A percentile compares a stretch with the other conserved stretches of the same genome.
Evolutionary conservation across 768 basidiomycete genomes (phyloP).

Genomic region (Cubamyces sp.): DNA sequence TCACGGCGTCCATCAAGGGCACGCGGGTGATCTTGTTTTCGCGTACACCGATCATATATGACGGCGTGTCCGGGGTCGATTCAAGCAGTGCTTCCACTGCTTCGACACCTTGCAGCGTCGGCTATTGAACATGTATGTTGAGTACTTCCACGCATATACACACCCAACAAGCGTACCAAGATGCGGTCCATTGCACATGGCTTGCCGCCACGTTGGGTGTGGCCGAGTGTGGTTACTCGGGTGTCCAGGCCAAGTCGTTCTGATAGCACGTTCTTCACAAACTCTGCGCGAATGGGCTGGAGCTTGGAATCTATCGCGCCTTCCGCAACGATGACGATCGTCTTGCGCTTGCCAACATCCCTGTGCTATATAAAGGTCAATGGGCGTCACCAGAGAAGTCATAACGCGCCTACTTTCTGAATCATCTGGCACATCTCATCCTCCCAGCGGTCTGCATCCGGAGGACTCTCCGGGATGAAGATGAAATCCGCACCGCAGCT

Average conservation of each 20-base stretch:
- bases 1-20: slow-evolving; percentile 91
- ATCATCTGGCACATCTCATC: slow-evolving; percentile 89
- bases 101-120: slow-evolving; percentile 94
- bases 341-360: slow-evolving; percentile 91
- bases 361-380: slow-evolving; percentile 67
- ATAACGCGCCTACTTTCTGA: slow-evolving; percentile 51
- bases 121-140: slow-evolving; percentile 48
- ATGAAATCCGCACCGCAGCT: slow-evolving; percentile 95
- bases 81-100: slow-evolving; percentile 88
- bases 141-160: background rate
- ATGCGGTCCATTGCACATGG: slow-evolving; percentile 95
- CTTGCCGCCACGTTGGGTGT: slow-evolving; percentile 93
- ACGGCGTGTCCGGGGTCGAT: slow-evolving; percentile 86
- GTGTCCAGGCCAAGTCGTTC: slow-evolving; percentile 92
- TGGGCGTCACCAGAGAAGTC: background rate
- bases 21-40: slow-evolving; percentile 96
- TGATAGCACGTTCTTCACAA: slow-evolving; percentile 87
- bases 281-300: slow-evolving; percentile 89
- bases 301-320: slow-evolving; percentile 89
- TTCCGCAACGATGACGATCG: slow-evolving; percentile 97
- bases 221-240: slow-evolving; percentile 94
- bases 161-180: slow-evolving; percentile 55
- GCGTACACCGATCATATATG: slow-evolving; percentile 95
- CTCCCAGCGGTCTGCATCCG: slow-evolving; percentile 81
- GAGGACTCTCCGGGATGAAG: slow-evolving; percentile 96